Evolutionary conservation across 2,329 filamentous ascomycete species (phyloP), one percentile per base, ranked within the genome.

Genomic region (Colletotrichum godetiae): DNA sequence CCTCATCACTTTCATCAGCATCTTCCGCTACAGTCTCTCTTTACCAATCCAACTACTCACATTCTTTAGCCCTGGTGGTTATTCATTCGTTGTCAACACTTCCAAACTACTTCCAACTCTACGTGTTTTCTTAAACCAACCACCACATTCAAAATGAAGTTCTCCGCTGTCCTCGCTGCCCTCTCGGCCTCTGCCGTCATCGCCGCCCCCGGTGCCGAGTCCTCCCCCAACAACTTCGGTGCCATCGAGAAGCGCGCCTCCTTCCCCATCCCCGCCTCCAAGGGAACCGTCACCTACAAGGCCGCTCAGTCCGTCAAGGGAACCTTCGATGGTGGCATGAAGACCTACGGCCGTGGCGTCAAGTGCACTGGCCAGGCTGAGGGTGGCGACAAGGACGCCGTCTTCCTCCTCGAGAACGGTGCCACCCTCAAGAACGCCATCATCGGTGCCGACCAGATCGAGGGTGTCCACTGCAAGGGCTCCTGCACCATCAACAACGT

Each of bases 381-480:
- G 78, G 86, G 86, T 66, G 81, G 79, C 79, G 79, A 85, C 75
- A 70, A 77, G n/a, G 85, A 87, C 37, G 83, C 84, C 11, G 83
- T 86, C 63, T 86, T 86, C 74, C 77, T 84, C 59, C 81, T 86
- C 31, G 78, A 81, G 58, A 75, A 81, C 0, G 85, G 85, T 5
- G 86, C 84, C 3, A 86, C 81, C 1, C 79, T 87, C 57, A 80
- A 78, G 60, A 87, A 87, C 72, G 85, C 84, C 27, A 84, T 87
- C 68, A 87, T 87, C 22, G 85, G 85, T 37, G 78, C 80, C 31
- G 79, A 86, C 76, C 84, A 87, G 69, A 79, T 78, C n/a, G 85
- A 87, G 76, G 85, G 85, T 33, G 80, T 87, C 5, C 84, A 87
- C 79, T 87, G 85, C 77, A 75, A 81, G 46, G 86, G 86, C 3